Base-by-base conservation (phyloP, 306 rosid species). In the Fagus crenata region DNA sequence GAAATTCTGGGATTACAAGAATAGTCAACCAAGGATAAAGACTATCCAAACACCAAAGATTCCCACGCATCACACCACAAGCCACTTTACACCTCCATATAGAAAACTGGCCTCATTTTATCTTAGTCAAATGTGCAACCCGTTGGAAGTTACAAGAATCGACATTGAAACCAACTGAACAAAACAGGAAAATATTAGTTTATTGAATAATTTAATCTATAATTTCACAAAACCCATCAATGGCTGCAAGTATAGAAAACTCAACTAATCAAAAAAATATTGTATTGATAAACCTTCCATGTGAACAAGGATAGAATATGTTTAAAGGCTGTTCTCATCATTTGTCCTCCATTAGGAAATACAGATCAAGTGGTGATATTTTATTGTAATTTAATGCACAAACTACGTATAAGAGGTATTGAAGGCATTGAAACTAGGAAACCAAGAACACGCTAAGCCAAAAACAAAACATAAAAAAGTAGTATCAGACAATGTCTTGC, bases 271-370 rank as follows among this genome's bases (percentile, higher is more conserved):
- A 63, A 49, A 77, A 40, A 79, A 73, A 46, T 70, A 65, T 22
- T 22, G 72, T 56, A 81, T 73, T 75, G 32, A 46, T 37, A 67
- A 55, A 77, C 64, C 69, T 36, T 17, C 77, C 87, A 86, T 89
- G 90, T 82, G 93, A 87, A 82, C 68, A 73, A 82, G 59, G 78
- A 87, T 78, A 54, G 84, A 76, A 85, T 85, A 93, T 73, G 73
- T 87, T 76, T 64, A 72, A 84, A 76, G 74, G 43, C 74, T 60
- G 83, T 79, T 77, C 69, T 37, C 69, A 84, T 83, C 46, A 64
- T 72, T 60, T 64, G 60, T 63, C 81, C 80, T 53, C 79, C 84
- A 41, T 75, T 72, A 84, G 72, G 80, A 85, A 87, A 83, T 46
- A 76, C 41, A 81, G 58, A 78, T 74, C 82, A 80, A 77, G 80